These are phyloP conservation scores for Heterobasidion irregulare DNA, from an alignment of 1,284 basidiomycete species.

Conservation along the genomic window DNA sequence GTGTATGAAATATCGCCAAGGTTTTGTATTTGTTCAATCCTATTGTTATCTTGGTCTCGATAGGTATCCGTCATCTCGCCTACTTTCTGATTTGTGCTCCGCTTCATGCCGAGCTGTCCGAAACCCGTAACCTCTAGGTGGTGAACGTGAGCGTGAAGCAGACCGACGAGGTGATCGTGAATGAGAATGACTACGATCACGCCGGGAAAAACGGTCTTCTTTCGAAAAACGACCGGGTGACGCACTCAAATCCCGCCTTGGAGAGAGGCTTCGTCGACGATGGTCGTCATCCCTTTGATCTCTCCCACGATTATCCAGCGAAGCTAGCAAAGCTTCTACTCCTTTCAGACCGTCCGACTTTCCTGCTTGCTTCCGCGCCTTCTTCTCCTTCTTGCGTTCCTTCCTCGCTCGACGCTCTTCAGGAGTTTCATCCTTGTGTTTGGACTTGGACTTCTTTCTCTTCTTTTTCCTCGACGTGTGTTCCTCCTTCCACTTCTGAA, in stretches of 20 bases:
- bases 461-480: slow-evolving; percentile 52
- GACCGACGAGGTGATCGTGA: background rate
- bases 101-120: background rate
- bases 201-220: background rate
- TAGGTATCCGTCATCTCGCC: background rate
- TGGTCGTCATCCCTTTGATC: slow-evolving; percentile 7
- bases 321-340: slow-evolving; percentile 40
- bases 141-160: background rate
- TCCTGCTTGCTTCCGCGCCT: slow-evolving; percentile 33
- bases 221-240: background rate
- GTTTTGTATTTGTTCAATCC: too few species aligned
- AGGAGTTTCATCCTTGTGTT: slow-evolving; percentile 66
- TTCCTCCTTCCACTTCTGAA: slow-evolving; percentile 61
- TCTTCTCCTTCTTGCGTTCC: slow-evolving; percentile 54
- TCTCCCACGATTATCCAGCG: slow-evolving; percentile 16
- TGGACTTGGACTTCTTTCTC: slow-evolving; percentile 43
- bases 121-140: background rate
- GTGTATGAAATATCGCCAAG: too few species aligned
- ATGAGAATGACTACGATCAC: background rate
- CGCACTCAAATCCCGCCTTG: background rate
- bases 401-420: slow-evolving; percentile 69
- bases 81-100: background rate
- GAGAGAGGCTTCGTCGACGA: slow-evolving; percentile 5
- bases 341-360: slow-evolving; percentile 36
- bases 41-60: too few species aligned